Evolutionary conservation across 78 protist species (phyloP).

Genomic region (Tieghemostelium lacteum): DNA sequence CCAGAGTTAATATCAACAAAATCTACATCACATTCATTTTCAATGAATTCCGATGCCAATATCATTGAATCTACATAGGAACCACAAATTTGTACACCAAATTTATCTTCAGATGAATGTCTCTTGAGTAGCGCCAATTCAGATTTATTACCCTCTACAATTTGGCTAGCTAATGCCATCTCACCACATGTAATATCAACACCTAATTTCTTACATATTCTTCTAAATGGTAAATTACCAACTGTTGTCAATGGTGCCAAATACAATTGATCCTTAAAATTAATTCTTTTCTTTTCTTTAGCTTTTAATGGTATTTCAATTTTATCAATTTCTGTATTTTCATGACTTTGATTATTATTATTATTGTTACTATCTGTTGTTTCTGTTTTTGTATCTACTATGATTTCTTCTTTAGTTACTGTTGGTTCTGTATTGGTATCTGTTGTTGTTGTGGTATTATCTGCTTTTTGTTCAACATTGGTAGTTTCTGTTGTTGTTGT

Average conservation of each 20-base stretch:
- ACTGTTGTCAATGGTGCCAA: constrained; percentile 99
- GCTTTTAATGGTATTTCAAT: constrained; percentile 14
- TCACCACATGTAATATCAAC: constrained; percentile 94
- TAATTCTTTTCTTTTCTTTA: constrained; percentile 79
- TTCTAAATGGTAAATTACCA: constrained; percentile 98
- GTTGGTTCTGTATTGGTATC: not conserved
- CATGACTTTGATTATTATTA: constrained; percentile 30
- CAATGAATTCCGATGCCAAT: constrained; percentile 73
- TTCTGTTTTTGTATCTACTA: not conserved
- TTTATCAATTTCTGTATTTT: constrained; percentile 26
- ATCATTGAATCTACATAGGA: constrained; percentile 55
- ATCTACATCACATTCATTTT: constrained; percentile 74
- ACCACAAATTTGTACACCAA: constrained; percentile 96
- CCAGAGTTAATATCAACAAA: constrained; percentile 96
- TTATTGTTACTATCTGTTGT: not conserved
- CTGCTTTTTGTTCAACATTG: not conserved
- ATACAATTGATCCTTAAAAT: constrained; percentile 86
- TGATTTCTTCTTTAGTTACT: not conserved
- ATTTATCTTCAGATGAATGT: constrained; percentile 91
- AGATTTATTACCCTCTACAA: constrained; percentile 77
- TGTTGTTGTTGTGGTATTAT: not conserved
- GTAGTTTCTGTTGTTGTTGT: constrained; percentile 1
- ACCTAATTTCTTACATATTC: constrained; percentile 87
- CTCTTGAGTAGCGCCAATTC: constrained; percentile 91
- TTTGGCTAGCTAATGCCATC: constrained; percentile 91